These are phyloP conservation scores for Myxozyma neotropica DNA, from an alignment of 805 yeast species.

Conservation along the genomic window DNA sequence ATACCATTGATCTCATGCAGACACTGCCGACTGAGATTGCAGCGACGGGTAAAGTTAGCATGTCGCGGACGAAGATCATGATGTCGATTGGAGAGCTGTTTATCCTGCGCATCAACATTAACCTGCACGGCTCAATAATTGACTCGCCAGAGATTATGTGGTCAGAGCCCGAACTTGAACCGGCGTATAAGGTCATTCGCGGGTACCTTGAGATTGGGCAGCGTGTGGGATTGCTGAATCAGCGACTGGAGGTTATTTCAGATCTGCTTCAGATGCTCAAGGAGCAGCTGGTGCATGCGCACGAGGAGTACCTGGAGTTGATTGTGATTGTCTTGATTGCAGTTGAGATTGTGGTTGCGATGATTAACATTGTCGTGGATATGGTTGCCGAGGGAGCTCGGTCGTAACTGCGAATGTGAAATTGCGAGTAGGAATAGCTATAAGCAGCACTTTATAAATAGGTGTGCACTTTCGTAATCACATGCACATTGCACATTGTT, in stretches of 20 bases:
- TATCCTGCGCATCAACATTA: conserved; percentile 59
- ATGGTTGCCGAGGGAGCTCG: conserved; percentile 23
- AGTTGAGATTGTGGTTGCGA: conserved; percentile 86
- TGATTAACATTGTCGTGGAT: conserved; percentile 41
- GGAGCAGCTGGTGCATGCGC: conserved; percentile 94
- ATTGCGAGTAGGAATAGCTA: too few species aligned
- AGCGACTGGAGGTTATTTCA: conserved; percentile 88
- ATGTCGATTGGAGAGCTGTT: conserved; percentile 95
- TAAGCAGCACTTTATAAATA: too few species aligned
- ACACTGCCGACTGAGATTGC: conserved; percentile 97
- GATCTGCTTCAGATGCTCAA: conserved; percentile 94
- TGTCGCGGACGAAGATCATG: conserved; percentile 95
- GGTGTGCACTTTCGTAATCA: too few species aligned
- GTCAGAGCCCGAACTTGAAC: conserved; percentile 98
- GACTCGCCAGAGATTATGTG: conserved; percentile 99
- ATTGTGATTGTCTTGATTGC: conserved; percentile 89
- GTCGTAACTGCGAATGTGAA: not conserved
- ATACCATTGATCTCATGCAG: conserved; percentile 95
- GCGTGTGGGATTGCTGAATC: conserved; percentile 85
- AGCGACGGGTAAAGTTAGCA: conserved; percentile 87
- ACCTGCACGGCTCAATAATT: conserved; percentile 60
- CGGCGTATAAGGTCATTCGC: conserved; percentile 94
- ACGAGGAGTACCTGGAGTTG: conserved; percentile 84
- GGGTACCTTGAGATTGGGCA: conserved; percentile 87
- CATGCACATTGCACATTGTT: too few species aligned